These are phyloP conservation scores for Lyophyllum semitale DNA, from an alignment of 768 basidiomycete genomes.

Conservation along the genomic window DNA sequence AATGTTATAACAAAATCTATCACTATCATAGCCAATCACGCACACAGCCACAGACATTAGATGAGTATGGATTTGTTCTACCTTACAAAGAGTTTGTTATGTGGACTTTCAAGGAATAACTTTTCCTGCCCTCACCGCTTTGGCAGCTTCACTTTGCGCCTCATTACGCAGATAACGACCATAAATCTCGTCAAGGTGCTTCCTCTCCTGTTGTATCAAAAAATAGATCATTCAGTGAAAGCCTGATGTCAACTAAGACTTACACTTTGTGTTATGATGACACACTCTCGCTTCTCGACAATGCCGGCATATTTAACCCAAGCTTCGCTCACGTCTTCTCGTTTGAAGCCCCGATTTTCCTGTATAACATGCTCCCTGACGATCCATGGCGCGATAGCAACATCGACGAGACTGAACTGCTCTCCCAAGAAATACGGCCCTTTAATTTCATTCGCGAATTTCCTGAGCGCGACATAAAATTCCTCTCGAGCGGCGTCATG, in stretches of 20 bases:
- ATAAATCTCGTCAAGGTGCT: slow-evolving; percentile 50
- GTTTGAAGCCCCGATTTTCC: slow-evolving; percentile 50
- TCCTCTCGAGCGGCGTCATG: slow-evolving; percentile 29
- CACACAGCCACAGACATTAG: too few species aligned
- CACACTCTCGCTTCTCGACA: slow-evolving; percentile 45
- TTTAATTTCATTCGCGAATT: slow-evolving; percentile 32
- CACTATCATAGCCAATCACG: too few species aligned
- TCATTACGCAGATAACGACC: slow-evolving; percentile 59
- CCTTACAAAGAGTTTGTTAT: background rate
- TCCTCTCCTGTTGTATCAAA: slow-evolving; percentile 14
- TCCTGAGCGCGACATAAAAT: slow-evolving; percentile 27
- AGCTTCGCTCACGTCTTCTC: slow-evolving; percentile 39
- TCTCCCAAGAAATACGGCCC: slow-evolving; percentile 62
- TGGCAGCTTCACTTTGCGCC: slow-evolving; percentile 54
- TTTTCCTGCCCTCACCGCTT: slow-evolving; percentile 48
- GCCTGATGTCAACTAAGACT: slow-evolving; percentile 6
- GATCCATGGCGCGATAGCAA: slow-evolving; percentile 58
- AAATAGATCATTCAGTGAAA: background rate
- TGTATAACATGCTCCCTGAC: slow-evolving; percentile 46
- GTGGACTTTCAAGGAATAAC: slow-evolving; percentile 34
- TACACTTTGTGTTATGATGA: slow-evolving; percentile 46
- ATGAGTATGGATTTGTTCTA: too few species aligned
- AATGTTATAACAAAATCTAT: too few species aligned
- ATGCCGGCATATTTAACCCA: slow-evolving; percentile 48
- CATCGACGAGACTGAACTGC: slow-evolving; percentile 54